Conservation (phyloP, 768 basidiomycete species). For the Fomitopsis serialis region DNA sequence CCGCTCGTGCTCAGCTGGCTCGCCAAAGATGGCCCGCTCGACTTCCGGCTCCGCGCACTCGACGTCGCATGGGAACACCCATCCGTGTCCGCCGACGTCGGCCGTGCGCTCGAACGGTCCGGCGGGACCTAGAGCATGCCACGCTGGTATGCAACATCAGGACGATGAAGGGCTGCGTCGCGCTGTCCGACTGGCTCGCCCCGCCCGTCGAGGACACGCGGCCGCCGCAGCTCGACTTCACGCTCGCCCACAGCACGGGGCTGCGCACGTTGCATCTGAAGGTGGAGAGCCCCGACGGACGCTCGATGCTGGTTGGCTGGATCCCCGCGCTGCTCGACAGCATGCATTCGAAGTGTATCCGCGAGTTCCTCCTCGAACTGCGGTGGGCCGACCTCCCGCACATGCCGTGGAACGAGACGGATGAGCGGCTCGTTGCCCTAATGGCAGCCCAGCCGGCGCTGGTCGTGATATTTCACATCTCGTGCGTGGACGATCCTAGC, state of each 20-base stretch:
- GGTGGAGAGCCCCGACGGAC: not conserved
- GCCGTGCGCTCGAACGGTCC: not conserved
- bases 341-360: not conserved
- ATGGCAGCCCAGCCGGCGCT: not conserved
- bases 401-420: not conserved
- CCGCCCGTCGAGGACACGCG: not conserved
- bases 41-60: not conserved
- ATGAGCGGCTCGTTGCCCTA: not conserved
- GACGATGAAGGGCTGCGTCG: not conserved
- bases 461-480: not conserved
- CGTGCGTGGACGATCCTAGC: not conserved
- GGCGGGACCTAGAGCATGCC: not conserved
- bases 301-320: not conserved
- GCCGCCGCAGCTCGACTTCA: not conserved
- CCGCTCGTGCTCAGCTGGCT: conserved; percentile 1
- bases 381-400: not conserved
- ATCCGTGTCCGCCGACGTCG: not conserved
- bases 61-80: not conserved
- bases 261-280: not conserved
- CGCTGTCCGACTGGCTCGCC: not conserved
- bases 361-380: not conserved
- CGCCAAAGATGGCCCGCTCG: not conserved
- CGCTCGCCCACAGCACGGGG: not conserved
- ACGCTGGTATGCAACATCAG: not conserved
- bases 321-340: not conserved